phyloP scores from a whole-genome alignment of 1,139 yeast genomes.

The Saccharomyces hybrid region DNA sequence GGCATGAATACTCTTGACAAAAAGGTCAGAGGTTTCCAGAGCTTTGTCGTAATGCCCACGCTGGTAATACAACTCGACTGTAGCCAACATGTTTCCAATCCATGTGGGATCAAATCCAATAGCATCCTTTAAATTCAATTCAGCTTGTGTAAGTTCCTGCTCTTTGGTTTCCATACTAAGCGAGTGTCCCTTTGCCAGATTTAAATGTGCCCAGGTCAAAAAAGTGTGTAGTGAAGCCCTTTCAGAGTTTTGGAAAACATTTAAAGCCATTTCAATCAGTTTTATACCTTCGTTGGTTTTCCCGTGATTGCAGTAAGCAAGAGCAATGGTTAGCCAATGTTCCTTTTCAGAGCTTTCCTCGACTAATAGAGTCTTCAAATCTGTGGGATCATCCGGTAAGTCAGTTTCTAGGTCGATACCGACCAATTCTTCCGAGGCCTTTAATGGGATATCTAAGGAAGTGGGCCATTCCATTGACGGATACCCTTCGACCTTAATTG shows the following conservation, averaged over 20 bases:
- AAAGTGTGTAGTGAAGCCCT: conserved; percentile 57
- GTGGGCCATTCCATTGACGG: conserved; percentile 30
- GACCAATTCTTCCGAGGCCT: conserved; percentile 61
- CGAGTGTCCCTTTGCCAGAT: conserved; percentile 38
- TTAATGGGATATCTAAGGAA: conserved; percentile 56
- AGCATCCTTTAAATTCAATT: conserved; percentile 34
- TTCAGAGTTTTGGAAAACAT: conserved; percentile 36
- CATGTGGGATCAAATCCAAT: conserved; percentile 37
- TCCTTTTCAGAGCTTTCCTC: conserved; percentile 70
- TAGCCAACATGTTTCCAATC: conserved; percentile 49
- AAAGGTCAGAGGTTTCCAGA: conserved; percentile 50
- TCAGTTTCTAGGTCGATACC: conserved; percentile 61
- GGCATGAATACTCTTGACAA: conserved; percentile 39
- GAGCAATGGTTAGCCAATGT: conserved; percentile 79
- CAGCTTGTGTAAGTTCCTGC: conserved; percentile 30
- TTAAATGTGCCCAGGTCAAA: conserved; percentile 67
- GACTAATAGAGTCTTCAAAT: conserved; percentile 66
- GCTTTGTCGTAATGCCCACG: conserved; percentile 57
- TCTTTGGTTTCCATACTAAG: conserved; percentile 25
- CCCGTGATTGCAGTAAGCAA: conserved; percentile 65
- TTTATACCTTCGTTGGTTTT: conserved; percentile 56
- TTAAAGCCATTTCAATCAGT: conserved; percentile 57
- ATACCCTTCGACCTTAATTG: conserved; percentile 20
- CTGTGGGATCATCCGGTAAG: conserved; percentile 82
- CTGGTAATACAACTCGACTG: conserved; percentile 46